phyloP scores from a whole-genome alignment of 2,329 filamentous ascomycete genomes.

The Colletotrichum kahawae region DNA sequence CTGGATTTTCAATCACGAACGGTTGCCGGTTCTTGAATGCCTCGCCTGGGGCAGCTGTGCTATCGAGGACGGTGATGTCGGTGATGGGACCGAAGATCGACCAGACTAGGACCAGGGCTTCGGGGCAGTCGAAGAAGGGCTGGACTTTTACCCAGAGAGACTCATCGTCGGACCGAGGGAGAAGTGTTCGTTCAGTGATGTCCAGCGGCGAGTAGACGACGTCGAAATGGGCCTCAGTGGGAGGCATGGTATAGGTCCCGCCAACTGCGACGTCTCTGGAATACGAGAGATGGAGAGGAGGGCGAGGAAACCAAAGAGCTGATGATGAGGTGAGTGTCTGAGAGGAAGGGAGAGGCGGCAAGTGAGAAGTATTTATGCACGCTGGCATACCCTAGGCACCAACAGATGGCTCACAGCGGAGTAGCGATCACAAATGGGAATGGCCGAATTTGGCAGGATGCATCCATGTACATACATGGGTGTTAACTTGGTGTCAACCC shows the following conservation, averaged over 20 bases:
- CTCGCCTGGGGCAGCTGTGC: neutral
- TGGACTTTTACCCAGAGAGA: neutral
- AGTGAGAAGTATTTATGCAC: neutral
- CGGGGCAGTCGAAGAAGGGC: neutral
- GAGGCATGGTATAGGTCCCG: neutral
- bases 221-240: neutral
- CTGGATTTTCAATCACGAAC: neutral
- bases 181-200: neutral
- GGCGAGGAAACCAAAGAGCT: neutral
- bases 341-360: neutral
- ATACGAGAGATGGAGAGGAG: neutral
- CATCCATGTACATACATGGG: neutral
- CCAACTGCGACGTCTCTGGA: neutral
- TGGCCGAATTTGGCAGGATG: neutral
- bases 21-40: neutral
- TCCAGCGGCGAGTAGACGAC: neutral
- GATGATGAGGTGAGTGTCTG: neutral
- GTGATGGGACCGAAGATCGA: neutral
- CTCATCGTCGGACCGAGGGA: neutral
- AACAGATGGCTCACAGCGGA: neutral
- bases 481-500: neutral
- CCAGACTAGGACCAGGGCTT: neutral
- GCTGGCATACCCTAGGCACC: neutral
- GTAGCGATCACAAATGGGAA: neutral
- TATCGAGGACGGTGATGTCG: neutral